Evolutionary conservation across 139 green algal genomes (phyloP).

Genomic region (Eudorina sp.): DNA sequence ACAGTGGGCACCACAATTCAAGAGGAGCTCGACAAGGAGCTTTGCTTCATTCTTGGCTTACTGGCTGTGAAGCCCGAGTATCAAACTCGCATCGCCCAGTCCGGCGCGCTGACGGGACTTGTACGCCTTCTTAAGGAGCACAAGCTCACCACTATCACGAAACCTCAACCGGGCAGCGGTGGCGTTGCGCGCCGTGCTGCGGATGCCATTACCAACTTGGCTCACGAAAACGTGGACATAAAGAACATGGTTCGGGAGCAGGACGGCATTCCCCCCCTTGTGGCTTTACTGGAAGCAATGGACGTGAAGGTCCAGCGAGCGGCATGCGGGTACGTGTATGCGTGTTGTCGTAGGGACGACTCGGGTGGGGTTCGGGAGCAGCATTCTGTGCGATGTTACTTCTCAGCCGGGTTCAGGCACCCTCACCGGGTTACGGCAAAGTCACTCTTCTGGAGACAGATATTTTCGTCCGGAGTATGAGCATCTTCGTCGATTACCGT

Average conservation of each 20-base stretch:
- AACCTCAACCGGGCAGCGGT: conserved; percentile 56
- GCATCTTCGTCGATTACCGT: too few species aligned
- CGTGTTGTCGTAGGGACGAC: too few species aligned
- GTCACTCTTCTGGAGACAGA: too few species aligned
- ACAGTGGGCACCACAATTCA: conserved; percentile 2
- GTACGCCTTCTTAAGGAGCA: conserved; percentile 80
- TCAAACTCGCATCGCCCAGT: conserved; percentile 85
- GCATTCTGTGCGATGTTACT: too few species aligned
- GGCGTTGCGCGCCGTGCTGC: conserved; percentile 85
- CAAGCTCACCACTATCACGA: conserved; percentile 49
- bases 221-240: conserved; percentile 95
- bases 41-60: conserved; percentile 93
- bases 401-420: too few species aligned
- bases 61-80: conserved; percentile 93
- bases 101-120: conserved; percentile 74
- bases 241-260: conserved; percentile 90
- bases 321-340: conserved; percentile 41
- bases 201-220: conserved; percentile 97
- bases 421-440: too few species aligned
- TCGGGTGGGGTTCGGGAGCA: too few species aligned
- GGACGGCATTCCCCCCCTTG: conserved; percentile 93
- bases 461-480: too few species aligned
- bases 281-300: conserved; percentile 85
- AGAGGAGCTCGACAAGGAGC: conserved; percentile 91
- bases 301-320: conserved; percentile 94